A percentile compares a stretch with the other conserved stretches of the same genome.
Conservation (phyloP, 352 stramenopile genomes). For the Globisporangium parvum region DNA sequence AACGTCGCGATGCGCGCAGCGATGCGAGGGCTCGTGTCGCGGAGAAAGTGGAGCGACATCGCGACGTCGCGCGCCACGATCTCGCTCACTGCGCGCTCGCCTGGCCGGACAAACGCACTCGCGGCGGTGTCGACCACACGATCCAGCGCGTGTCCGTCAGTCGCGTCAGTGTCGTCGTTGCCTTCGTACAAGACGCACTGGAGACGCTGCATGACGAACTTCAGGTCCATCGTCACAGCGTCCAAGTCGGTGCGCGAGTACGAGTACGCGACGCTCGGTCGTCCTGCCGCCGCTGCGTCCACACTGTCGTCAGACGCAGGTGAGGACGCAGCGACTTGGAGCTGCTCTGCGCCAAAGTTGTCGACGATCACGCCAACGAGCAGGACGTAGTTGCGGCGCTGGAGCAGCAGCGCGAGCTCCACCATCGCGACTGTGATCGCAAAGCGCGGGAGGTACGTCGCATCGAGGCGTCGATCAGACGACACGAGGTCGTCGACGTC, state of each 20-base stretch:
- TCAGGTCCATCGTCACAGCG: conserved; percentile 51
- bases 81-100: conserved; percentile 7
- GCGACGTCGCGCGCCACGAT: conserved; percentile 12
- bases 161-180: conserved; percentile 1
- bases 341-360: conserved; percentile 69
- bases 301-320: conserved; percentile 2
- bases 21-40: conserved; percentile 10
- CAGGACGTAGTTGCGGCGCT: conserved; percentile 44
- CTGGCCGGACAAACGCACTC: conserved; percentile 2
- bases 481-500: conserved; percentile 67
- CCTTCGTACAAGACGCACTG: conserved; percentile 36
- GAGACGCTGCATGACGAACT: conserved; percentile 55
- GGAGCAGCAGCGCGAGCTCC: conserved; percentile 19
- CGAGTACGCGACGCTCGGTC: conserved; percentile 62
- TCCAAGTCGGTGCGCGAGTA: conserved; percentile 70
- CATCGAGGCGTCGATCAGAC: conserved; percentile 29
- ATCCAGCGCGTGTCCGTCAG: not conserved
- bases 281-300: conserved; percentile 20
- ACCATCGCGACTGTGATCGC: conserved; percentile 31
- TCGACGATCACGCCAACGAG: conserved; percentile 56
- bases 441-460: conserved; percentile 54
- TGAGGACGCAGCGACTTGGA: conserved; percentile 17
- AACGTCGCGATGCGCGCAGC: conserved; percentile 14
- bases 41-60: conserved; percentile 13
- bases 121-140: not conserved